Conservation (phyloP, 2,329 filamentous ascomycete genomes). For the Pseudogymnoascus verrucosus region DNA sequence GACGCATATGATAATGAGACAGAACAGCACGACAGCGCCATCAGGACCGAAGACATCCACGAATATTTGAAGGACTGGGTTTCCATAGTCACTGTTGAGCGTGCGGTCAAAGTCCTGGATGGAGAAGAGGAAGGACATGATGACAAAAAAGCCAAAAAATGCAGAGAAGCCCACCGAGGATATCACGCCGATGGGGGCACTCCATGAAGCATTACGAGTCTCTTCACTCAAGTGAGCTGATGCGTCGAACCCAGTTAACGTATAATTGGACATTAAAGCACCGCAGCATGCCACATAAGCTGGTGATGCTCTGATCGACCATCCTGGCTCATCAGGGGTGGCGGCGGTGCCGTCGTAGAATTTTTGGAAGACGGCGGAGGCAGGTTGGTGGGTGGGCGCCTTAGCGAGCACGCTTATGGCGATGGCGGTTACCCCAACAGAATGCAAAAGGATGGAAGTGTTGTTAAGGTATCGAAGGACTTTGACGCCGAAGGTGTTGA, state of each 20-base stretch:
- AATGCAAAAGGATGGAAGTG: constrained; percentile 46
- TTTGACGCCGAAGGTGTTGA: constrained; percentile 51
- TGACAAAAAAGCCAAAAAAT: constrained; percentile 51
- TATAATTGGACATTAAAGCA: constrained; percentile 46
- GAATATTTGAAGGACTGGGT: constrained; percentile 51
- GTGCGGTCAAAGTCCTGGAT: constrained; percentile 48
- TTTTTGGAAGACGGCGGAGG: constrained; percentile 46
- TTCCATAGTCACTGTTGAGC: constrained; percentile 36
- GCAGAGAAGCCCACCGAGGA: constrained; percentile 48
- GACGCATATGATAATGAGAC: constrained; percentile 48
- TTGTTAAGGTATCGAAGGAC: constrained; percentile 51
- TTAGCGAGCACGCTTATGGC: constrained; percentile 49
- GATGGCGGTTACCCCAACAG: constrained; percentile 42
- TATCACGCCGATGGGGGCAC: constrained; percentile 49
- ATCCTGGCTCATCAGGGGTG: constrained; percentile 34
- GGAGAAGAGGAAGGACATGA: constrained; percentile 48
- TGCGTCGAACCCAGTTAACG: constrained; percentile 46
- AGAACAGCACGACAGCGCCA: constrained; percentile 47
- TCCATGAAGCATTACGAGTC: constrained; percentile 47
- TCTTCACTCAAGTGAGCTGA: constrained; percentile 51
- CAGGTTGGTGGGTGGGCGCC: constrained; percentile 47
- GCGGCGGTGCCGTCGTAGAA: constrained; percentile 45
- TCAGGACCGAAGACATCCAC: constrained; percentile 48
- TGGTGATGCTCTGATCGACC: constrained; percentile 43
- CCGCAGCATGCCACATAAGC: constrained; percentile 49